Base-by-base conservation (phyloP, 1,284 basidiomycete genomes). In the Kwoniella shivajii region DNA sequence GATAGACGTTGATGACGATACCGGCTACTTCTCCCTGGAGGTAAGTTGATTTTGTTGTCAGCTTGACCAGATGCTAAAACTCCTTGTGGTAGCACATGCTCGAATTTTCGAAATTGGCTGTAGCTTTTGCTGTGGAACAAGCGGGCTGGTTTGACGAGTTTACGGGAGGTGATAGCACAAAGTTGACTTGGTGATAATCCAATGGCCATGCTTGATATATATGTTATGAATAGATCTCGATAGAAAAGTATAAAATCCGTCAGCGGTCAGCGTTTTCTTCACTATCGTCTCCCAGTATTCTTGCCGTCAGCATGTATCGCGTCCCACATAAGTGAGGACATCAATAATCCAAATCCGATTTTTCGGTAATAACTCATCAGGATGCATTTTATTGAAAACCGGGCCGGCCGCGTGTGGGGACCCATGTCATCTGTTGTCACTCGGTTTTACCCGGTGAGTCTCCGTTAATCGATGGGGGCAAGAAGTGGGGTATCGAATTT, bases 81-180 rank as follows among this genome's bases (percentile, higher is more conserved):
- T n/a, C n/a, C n/a, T n/a, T n/a, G n/a, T n/a, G n/a, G n/a, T 45
- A 66, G 65, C 65, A 66, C 34, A 62, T 64, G 60, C 51, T 58
- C 22, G 45, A 52, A n/a, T 66, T 66, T 37, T 49, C 62, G 2
- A 56, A 64, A 39, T 43, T 66, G 13, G 65, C 65, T n/a, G 56
- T 66, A 26, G 65, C 65, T 3, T 66, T 66, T 46, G 60, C 61
- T 9, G 57, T 66, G 3, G 65, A 66, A 50, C 65, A 66, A 49
- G 65, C 62, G 6, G 63, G 63, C 13, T 64, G 62, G 65, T 60
- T 54, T 1, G 36, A 50, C 37, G 55, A 64, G 27, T 63, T 64
- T 49, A 58, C 62, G 18, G 27, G 59, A 33, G 50, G 36, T 20
- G 59, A 61, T 44, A 46, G 44, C 27, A 54, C 45, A 43, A 41